Base-by-base conservation (phyloP, 352 stramenopile genomes). In the Phytophthora europaea region DNA sequence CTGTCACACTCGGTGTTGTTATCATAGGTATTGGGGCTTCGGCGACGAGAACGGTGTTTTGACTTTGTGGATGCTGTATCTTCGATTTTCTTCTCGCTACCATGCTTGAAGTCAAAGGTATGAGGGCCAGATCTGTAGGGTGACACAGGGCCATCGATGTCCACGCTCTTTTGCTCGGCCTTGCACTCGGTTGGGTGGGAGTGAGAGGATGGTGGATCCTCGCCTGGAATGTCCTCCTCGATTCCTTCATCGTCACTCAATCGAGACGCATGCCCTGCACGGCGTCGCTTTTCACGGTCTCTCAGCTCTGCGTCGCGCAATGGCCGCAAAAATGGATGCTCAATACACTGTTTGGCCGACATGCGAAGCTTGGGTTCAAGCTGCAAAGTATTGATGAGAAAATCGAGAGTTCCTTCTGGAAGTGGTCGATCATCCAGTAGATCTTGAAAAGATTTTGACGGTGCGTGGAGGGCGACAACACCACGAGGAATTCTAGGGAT, bases 141-240 rank as follows among this genome's bases (percentile, higher is more conserved):
- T 18, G 68, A 75, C 20, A 52, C 13, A 28, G 31, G 18, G 6
- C 8, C 47, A 3, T 63, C 36, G 10, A 34, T 61, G 4, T 7
- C 31, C 23, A 18, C 50, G 16, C 28, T 20, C 23, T 81, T 81
- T 22, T 68, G 38, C 1, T 83, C 58, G 0, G 62, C 40, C 38
- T 84, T 75, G 9, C 54, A 64, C 33, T 82, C 68, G 33, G 34
- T 60, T 5, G 31, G 51, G 28, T 57, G 26, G 15, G 28, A 7
- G 50, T 13, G 2, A 54, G 33, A 23, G 34, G 51, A 26, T 28
- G 71, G n/a, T 16, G 52, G 36, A 47, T 83, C 70, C 33, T 82
- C 74, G 15, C 83, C 83, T 43, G 82, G 80, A 52, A 95, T 93
- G 26, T 94, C 87, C 63, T 95, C 89, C 59, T 95, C 87, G 31